Percentiles rank a stretch among this genome's conserved stretches.
Evolutionary conservation across 2,329 filamentous ascomycete genomes (phyloP).

Genomic region (Claviceps africana): DNA sequence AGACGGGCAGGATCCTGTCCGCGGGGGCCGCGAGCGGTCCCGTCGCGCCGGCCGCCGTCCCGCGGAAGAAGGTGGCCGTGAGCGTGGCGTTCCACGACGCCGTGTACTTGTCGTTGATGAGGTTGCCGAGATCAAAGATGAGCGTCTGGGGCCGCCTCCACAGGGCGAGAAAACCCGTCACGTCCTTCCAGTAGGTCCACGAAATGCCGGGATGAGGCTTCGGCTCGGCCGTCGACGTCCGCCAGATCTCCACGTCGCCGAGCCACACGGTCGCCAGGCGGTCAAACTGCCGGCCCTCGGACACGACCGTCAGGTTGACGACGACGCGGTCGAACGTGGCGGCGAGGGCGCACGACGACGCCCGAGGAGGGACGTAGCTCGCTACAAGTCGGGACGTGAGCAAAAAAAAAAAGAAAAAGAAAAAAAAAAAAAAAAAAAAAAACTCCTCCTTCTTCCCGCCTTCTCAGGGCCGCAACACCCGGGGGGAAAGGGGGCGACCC

Average conservation of each 20-base stretch:
- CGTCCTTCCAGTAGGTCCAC: conserved; percentile 68
- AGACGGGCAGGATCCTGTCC: conserved; percentile 55
- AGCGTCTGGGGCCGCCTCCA: conserved; percentile 58
- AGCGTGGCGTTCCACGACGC: conserved; percentile 60
- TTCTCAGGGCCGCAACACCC: too few relatives aligned
- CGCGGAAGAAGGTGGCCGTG: conserved; percentile 56
- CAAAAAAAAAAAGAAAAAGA: too few relatives aligned
- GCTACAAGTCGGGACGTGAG: conserved; percentile 1
- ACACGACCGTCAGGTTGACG: conserved; percentile 63
- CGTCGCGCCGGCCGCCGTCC: conserved; percentile 4
- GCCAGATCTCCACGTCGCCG: conserved; percentile 65
- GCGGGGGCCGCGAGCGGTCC: conserved; percentile 26
- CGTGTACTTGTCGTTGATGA: conserved; percentile 57
- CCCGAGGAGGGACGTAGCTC: conserved; percentile 25
- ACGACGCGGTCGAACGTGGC: conserved; percentile 61
- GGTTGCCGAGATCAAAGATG: conserved; percentile 68
- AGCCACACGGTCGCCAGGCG: conserved; percentile 63
- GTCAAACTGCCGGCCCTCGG: conserved; percentile 61
- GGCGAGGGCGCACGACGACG: conserved; percentile 48
- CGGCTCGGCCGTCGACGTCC: conserved; percentile 72
- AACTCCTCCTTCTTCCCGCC: too few relatives aligned
- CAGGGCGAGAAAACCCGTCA: conserved; percentile 55
- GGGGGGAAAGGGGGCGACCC: too few relatives aligned
- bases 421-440: too few relatives aligned
- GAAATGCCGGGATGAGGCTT: conserved; percentile 49